A percentile compares a stretch with the other conserved stretches of the same genome.
Conservation (phyloP, 306 rosid species). For the Trifolium repens region DNA sequence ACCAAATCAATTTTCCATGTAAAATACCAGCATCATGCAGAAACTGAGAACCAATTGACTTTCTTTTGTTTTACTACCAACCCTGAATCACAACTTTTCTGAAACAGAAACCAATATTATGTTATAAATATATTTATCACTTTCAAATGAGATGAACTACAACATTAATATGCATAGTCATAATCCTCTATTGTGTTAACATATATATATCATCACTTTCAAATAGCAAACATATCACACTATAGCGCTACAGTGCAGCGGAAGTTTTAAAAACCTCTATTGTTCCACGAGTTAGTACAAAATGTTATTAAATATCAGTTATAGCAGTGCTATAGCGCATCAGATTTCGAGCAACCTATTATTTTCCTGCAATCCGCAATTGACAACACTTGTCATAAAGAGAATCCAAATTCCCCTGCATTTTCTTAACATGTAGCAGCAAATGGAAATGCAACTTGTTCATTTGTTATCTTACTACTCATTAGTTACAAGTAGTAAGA, state of each 20-base stretch:
- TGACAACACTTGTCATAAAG: neutral
- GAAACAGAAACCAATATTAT: constrained; percentile 10
- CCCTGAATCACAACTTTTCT: neutral
- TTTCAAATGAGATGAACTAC: neutral
- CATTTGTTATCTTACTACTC: neutral
- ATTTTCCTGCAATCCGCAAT: neutral
- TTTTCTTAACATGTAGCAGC: neutral
- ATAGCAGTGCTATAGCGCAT: neutral
- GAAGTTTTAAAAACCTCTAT: neutral
- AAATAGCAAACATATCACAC: neutral
- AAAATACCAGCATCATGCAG: constrained; percentile 27
- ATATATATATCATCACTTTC: no score
- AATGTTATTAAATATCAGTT: neutral
- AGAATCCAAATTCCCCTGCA: constrained; percentile 17
- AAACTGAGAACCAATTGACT: constrained; percentile 3
- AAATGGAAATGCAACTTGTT: constrained; percentile 27
- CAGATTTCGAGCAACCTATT: neutral
- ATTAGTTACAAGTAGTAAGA: constrained; percentile 14
- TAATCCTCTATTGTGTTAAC: neutral
- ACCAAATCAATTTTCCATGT: neutral
- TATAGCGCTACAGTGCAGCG: neutral
- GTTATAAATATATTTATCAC: neutral
- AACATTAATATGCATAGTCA: constrained; percentile 14
- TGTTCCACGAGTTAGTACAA: neutral
- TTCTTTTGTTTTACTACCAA: constrained; percentile 23